These are phyloP conservation scores for Priceomyces carsonii DNA, from an alignment of 805 yeast genomes.

Conservation along the genomic window DNA sequence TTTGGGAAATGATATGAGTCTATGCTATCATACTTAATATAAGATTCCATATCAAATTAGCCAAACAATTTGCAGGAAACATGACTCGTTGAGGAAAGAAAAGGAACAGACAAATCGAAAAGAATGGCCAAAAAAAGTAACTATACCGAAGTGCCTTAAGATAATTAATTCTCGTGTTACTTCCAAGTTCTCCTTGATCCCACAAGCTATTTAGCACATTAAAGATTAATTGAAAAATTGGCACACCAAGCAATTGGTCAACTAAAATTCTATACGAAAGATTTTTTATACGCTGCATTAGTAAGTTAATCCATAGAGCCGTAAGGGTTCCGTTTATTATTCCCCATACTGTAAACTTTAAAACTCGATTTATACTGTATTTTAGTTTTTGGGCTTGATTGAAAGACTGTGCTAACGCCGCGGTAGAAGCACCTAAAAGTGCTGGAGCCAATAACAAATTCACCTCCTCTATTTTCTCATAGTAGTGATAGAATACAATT, in stretches of 20 bases:
- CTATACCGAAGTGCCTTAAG: conserved; percentile 51
- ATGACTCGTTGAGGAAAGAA: conserved; percentile 49
- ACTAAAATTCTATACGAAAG: conserved; percentile 40
- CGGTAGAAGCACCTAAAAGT: conserved; percentile 39
- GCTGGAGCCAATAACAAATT: conserved; percentile 37
- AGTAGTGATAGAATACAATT: conserved; percentile 28
- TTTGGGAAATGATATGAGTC: too few species aligned
- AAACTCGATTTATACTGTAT: conserved; percentile 26
- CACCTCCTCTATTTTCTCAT: conserved; percentile 20
- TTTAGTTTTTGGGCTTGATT: conserved; percentile 36
- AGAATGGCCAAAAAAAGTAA: conserved; percentile 60
- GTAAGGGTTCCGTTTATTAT: conserved; percentile 56
- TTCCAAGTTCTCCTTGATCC: conserved; percentile 49
- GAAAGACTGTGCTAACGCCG: conserved; percentile 43
- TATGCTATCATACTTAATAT: conserved; percentile 39
- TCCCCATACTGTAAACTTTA: conserved; percentile 63
- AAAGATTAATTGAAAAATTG: conserved; percentile 54
- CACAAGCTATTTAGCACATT: conserved; percentile 51
- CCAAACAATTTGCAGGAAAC: conserved; percentile 60
- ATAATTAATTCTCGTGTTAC: conserved; percentile 36
- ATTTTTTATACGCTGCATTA: conserved; percentile 38
- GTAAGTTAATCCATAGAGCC: conserved; percentile 53
- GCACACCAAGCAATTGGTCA: conserved; percentile 59
- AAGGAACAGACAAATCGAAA: conserved; percentile 51
- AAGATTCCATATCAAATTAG: conserved; percentile 57